Base-by-base conservation (phyloP, 495 filamentous ascomycete species). In the Hypoxylon lienhwacheense region DNA sequence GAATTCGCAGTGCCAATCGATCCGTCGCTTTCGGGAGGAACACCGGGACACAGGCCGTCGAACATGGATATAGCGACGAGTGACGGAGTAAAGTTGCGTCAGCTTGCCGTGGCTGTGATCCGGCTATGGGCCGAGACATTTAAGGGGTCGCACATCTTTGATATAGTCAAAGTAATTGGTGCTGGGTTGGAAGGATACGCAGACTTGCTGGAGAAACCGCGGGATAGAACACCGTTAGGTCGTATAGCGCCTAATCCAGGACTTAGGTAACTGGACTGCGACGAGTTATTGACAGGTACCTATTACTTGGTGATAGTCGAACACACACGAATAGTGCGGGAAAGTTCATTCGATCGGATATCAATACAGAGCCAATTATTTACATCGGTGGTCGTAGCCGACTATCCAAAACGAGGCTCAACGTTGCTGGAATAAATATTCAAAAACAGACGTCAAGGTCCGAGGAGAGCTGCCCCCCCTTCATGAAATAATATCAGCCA, bases 81-180 rank as follows among this genome's bases (percentile, higher is more conserved):
- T 15, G 76, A 77, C 60, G 74, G 77, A 31, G 74, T 72, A 3
- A 83, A 80, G 40, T 73, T 83, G 36, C 77, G 79, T 7, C 74
- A 84, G 35, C 73, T 88, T 16, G 83, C 84, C 20, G 80, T 79
- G 4, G 80, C 80, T 0, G 81, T 87, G 4, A 78, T 85, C 4
- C 69, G 82, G 26, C 69, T 88, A 5, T 88, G 85, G 85, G 83
- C 84, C 0, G 77, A 85, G 51, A 78, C 84, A 24, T 87, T 87
- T 58, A 85, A 80, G 47, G 84, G 82, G 3, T 79, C 79, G 14
- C 84, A 85, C 59, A 83, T 85, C 11, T 87, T 85, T 69, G 82
- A 85, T 39, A 79, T 87, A 53, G 81, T 87, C 1, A 77, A 77
- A 62, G 71, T 85, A 19, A 84, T 88, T 59, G 84, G 82, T 2